phyloP scores from a whole-genome alignment of 345 rosid genomes.

The Melaleuca alternifolia region DNA sequence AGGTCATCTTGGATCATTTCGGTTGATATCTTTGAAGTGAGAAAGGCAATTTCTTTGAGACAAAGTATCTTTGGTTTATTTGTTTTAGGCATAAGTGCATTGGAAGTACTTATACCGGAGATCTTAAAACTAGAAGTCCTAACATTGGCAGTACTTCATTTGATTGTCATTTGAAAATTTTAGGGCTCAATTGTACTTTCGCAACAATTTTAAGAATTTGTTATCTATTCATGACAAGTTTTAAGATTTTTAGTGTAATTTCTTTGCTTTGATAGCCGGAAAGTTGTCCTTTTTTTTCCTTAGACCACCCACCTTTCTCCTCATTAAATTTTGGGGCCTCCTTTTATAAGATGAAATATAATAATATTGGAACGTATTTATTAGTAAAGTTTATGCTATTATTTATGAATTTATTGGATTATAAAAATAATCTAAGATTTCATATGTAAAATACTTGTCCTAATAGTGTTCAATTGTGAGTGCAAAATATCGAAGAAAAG shows the following conservation, averaged over 20 bases:
- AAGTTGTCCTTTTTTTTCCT: not conserved
- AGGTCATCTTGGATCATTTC: not conserved
- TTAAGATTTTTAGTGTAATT: no score
- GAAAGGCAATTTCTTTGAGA: not conserved
- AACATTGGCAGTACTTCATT: no score
- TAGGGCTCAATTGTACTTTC: no score
- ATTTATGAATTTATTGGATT: not conserved
- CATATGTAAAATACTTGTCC: not conserved
- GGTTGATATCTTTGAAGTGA: not conserved
- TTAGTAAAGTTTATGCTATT: not conserved
- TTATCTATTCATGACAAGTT: no score
- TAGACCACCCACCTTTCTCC: not conserved
- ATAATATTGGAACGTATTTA: not conserved
- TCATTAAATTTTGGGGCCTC: not conserved
- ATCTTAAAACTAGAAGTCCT: no score
- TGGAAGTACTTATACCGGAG: no score
- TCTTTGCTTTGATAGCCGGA: not conserved
- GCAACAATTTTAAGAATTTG: no score
- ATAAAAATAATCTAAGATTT: not conserved
- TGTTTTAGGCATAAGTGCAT: no score
- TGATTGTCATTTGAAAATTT: no score
- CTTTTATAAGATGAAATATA: not conserved
- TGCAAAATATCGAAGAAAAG: not conserved
- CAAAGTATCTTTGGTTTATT: not conserved
- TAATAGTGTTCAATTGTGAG: not conserved